phyloP scores from a whole-genome alignment of 2,329 filamentous ascomycete species.

The Curvularia eragrostidis region DNA sequence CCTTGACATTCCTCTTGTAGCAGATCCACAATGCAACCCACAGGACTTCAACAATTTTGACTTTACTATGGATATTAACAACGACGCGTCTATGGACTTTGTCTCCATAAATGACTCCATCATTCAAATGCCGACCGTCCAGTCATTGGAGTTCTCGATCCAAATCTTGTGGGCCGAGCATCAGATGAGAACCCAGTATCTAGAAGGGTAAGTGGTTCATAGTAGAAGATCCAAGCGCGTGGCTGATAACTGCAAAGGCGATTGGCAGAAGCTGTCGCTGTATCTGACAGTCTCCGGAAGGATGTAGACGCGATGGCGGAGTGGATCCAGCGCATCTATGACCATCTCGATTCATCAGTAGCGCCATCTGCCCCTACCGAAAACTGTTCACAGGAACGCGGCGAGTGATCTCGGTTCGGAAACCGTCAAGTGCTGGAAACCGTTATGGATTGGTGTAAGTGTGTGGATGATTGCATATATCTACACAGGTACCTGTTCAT shows the following conservation, averaged over 20 bases:
- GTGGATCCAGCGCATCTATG: not conserved
- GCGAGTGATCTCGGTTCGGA: not conserved
- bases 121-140: not conserved
- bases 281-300: constrained; percentile 1
- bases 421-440: not conserved
- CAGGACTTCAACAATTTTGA: constrained; percentile 1
- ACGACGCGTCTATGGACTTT: not conserved
- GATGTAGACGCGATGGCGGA: constrained; percentile 5
- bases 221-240: not conserved
- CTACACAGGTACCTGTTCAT: not conserved
- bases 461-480: not conserved
- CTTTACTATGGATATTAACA: not conserved
- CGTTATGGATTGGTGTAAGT: not conserved
- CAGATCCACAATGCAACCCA: not conserved
- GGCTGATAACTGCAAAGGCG: not conserved
- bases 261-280: not conserved
- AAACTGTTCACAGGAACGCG: not conserved
- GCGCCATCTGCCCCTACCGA: not conserved
- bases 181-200: constrained; percentile 1
- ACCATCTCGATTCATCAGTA: not conserved
- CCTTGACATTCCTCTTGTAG: not conserved
- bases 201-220: not conserved
- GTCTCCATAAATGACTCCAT: not conserved
- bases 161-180: not conserved
- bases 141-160: not conserved